Percentiles rank a stretch among this genome's conserved stretches.
These are phyloP conservation scores for Cladochytrium replicatum DNA, from an alignment of 192 early-diverging fungal genomes.

Conservation along the genomic window DNA sequence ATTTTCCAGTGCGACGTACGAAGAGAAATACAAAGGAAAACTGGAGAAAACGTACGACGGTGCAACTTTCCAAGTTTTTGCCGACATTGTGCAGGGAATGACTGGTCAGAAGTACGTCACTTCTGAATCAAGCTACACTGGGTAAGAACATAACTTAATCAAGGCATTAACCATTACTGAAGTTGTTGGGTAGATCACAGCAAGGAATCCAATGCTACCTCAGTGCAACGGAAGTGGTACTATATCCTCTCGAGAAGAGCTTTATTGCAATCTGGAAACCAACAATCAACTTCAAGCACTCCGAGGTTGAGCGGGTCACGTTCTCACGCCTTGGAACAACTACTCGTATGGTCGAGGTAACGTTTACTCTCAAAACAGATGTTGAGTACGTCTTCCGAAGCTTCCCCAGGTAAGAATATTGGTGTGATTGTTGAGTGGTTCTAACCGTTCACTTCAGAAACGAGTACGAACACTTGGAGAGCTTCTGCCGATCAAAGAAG, in stretches of 20 bases:
- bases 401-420: conserved; percentile 51
- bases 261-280: conserved; percentile 93
- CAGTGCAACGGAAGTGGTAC: conserved; percentile 91
- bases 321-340: conserved; percentile 71
- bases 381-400: conserved; percentile 79
- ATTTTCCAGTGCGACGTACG: conserved; percentile 46
- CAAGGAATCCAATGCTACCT: conserved; percentile 89
- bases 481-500: conserved; percentile 73
- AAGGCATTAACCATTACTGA: too few relatives aligned
- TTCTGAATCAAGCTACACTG: too few relatives aligned
- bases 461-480: conserved; percentile 73
- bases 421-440: too few relatives aligned
- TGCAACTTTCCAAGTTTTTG: conserved; percentile 74
- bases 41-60: conserved; percentile 79
- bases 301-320: conserved; percentile 76
- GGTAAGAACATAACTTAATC: too few relatives aligned
- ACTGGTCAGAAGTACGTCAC: conserved; percentile 66
- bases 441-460: conserved; percentile 34
- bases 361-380: conserved; percentile 72
- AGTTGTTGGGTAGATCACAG: conserved; percentile 60
- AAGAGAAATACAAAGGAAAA: conserved; percentile 59
- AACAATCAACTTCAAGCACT: conserved; percentile 71
- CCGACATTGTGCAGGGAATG: conserved; percentile 74
- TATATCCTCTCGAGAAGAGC: conserved; percentile 91
- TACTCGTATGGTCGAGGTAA: conserved; percentile 79